These are phyloP conservation scores for Melastoma malabathricum DNA, from an alignment of 345 rosid species.

Conservation along the genomic window DNA sequence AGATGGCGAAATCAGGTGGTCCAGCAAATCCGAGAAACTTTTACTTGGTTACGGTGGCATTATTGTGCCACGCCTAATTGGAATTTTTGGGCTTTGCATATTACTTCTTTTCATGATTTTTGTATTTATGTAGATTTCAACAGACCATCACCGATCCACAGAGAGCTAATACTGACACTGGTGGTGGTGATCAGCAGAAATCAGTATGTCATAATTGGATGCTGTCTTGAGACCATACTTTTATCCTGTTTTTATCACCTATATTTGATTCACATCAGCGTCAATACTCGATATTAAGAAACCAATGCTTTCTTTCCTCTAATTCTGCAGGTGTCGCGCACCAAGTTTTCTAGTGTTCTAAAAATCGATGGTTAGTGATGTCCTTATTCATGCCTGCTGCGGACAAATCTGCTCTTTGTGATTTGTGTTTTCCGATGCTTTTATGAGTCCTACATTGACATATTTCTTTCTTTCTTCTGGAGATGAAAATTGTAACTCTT, in stretches of 20 bases:
- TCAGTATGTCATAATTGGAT: not conserved
- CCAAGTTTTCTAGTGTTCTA: slow-evolving; percentile 17
- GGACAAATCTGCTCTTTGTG: not conserved
- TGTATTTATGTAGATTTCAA: no score
- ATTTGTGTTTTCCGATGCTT: not conserved
- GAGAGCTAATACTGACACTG: no score
- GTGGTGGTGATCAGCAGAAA: not conserved
- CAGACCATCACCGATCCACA: no score
- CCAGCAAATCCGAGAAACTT: not conserved
- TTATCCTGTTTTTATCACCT: slow-evolving; percentile 1
- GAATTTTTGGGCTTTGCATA: not conserved
- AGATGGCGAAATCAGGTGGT: slow-evolving; percentile 44
- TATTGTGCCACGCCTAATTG: no score
- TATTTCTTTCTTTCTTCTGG: no score
- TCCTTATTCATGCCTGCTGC: not conserved
- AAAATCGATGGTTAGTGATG: slow-evolving; percentile 26
- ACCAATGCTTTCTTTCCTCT: slow-evolving; percentile 1
- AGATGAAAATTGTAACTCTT: no score
- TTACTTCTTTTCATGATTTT: not conserved
- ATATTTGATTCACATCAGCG: not conserved
- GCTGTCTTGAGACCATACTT: not conserved
- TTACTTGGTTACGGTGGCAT: not conserved
- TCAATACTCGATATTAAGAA: not conserved
- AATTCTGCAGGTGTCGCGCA: slow-evolving; percentile 20
- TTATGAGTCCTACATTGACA: not conserved